Evolutionary conservation across 75 land plant species (phyloP).

Genomic region (Picea sitchensis): DNA sequence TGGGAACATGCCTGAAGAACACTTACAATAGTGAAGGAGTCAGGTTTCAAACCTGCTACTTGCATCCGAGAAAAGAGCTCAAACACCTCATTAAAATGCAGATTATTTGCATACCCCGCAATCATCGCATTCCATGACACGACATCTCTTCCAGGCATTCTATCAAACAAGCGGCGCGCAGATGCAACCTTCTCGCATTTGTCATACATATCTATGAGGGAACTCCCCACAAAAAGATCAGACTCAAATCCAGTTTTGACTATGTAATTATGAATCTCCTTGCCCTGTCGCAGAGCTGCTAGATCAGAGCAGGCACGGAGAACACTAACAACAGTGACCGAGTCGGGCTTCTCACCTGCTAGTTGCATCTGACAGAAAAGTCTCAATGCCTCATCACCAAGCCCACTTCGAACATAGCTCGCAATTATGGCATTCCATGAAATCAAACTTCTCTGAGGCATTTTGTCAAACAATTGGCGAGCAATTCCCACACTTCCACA

Average conservation of each 20-base stretch:
- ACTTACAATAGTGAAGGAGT: background rate
- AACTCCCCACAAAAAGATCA: background rate
- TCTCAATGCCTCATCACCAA: constrained; percentile 11
- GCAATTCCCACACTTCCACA: constrained; percentile 31
- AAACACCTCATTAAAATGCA: background rate
- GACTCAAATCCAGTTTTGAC: constrained; percentile 6
- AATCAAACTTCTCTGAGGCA: constrained; percentile 21
- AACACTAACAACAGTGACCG: constrained; percentile 9
- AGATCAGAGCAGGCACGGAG: constrained; percentile 14
- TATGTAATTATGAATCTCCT: constrained; percentile 13
- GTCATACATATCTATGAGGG: background rate
- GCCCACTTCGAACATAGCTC: constrained; percentile 9
- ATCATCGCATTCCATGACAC: background rate
- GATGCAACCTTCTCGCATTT: background rate
- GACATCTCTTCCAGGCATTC: background rate
- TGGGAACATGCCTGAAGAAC: background rate
- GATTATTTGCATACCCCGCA: background rate
- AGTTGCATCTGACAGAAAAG: constrained; percentile 10
- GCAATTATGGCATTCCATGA: constrained; percentile 23
- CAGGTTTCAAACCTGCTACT: background rate
- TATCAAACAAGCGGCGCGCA: background rate
- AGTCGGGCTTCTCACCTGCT: constrained; percentile 6
- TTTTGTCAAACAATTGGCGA: constrained; percentile 37
- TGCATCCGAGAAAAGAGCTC: background rate
- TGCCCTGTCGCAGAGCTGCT: constrained; percentile 14